Base-by-base conservation (phyloP, 192 early-diverging fungal genomes). In the Globomyces pollinis-pini region DNA sequence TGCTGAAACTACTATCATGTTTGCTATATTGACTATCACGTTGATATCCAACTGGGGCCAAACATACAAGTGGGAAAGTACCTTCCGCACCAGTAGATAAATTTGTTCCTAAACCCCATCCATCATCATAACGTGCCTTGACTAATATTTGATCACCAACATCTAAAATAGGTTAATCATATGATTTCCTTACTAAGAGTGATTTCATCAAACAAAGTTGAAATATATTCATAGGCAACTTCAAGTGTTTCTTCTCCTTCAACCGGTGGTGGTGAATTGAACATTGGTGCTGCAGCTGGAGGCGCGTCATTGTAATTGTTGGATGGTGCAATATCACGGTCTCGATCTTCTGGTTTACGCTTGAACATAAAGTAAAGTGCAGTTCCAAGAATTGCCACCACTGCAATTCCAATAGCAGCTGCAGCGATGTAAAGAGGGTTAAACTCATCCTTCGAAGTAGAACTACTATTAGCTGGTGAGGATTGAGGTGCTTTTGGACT, bases 141-240 rank as follows among this genome's bases (percentile, higher is more conserved):
- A 67, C 31, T 31, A 59, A 44, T 50, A 67, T 63, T 20, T 42
- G 57, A 33, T 69, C 64, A 34, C 66, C 67, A 57, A 57, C 55
- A 18, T 16, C 31, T 29, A 57, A 18, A 20, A 38, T 57, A 28
- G 28, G 23, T 29, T n/a, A 13, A n/a, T n/a, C n/a, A n/a, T n/a
- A n/a, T n/a, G n/a, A n/a, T 23, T 11, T 3, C 5, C 51, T 66
- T 60, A 70, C 60, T 69, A 12, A 76, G 60, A 21, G 69, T 69
- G 30, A 76, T 64, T 63, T 76, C 74, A 36, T 76, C 74, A 43
- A 41, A 53, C 1, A 76, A 57, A 52, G 74, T 74, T 4, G 74
- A 66, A 3, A 65, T 58, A 56, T 76, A 76, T 53, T 73, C 64
- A 41, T 66, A 73, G 15, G 68, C 33, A 23, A 58, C 70, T 38